These are phyloP conservation scores for Spergularia marina DNA, from an alignment of 148 eudicot genomes.

Conservation along the genomic window DNA sequence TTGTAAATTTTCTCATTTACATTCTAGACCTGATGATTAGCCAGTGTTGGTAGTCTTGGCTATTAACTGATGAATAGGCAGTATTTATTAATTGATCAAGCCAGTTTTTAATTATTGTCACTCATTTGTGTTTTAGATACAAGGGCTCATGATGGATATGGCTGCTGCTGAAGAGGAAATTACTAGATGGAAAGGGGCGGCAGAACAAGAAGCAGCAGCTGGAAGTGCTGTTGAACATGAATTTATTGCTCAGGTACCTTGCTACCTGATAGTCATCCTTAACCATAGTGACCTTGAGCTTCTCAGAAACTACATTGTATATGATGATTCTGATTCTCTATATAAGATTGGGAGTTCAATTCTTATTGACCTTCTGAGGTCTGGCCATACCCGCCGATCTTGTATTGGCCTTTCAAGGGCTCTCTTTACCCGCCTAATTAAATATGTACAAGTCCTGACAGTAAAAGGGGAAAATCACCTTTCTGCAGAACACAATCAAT, in stretches of 20 bases:
- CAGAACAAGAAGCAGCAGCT: slow-evolving; percentile 96
- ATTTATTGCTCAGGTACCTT: slow-evolving; percentile 61
- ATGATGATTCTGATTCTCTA: background rate
- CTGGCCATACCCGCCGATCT: no score
- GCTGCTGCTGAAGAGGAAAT: slow-evolving; percentile 97
- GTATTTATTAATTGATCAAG: background rate
- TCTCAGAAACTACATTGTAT: background rate
- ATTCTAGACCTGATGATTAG: background rate
- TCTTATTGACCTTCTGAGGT: no score
- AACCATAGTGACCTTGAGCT: background rate
- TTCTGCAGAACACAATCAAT: background rate
- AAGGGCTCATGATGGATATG: slow-evolving; percentile 95
- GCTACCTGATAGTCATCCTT: background rate
- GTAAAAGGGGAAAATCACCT: no score
- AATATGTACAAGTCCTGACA: no score
- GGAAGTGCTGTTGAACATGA: slow-evolving; percentile 95
- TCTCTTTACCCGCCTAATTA: no score
- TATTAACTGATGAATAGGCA: slow-evolving; percentile 2
- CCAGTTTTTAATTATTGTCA: background rate
- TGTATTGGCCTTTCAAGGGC: no score
- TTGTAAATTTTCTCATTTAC: background rate
- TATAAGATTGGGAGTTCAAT: background rate
- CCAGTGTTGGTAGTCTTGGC: background rate
- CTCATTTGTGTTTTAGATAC: slow-evolving; percentile 45
- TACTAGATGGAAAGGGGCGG: slow-evolving; percentile 94